phyloP scores from a whole-genome alignment of 2,329 filamentous ascomycete species.

The Ceratocystis ficicola region DNA sequence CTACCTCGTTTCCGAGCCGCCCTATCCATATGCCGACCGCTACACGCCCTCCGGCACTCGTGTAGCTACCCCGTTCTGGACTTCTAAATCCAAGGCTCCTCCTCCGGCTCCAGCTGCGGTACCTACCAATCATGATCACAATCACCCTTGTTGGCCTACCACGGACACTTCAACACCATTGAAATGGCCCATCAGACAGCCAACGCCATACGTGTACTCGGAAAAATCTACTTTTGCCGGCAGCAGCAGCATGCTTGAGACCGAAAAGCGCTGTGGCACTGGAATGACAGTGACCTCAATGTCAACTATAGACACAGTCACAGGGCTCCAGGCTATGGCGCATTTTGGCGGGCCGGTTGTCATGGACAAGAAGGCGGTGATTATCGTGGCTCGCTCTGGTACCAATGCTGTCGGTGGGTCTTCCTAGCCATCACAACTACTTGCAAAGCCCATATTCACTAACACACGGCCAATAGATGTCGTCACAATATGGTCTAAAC shows the following conservation, averaged over 20 bases:
- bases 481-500: slow-evolving; percentile 15
- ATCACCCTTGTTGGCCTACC: not conserved
- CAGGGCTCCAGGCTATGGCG: slow-evolving; percentile 6
- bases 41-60: slow-evolving; percentile 1
- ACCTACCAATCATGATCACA: not conserved
- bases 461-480: slow-evolving; percentile 14
- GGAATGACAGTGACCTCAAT: not conserved
- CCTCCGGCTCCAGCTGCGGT: not conserved
- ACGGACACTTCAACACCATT: not conserved
- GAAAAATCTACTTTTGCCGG: not conserved
- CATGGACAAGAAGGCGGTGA: slow-evolving; percentile 12
- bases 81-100: not conserved
- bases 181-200: not conserved
- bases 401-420: slow-evolving; percentile 20
- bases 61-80: slow-evolving; percentile 6
- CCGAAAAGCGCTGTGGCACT: not conserved
- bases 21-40: slow-evolving; percentile 6
- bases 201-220: not conserved
- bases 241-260: not conserved
- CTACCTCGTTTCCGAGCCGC: not conserved
- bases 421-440: not conserved
- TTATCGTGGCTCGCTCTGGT: slow-evolving; percentile 14
- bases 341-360: slow-evolving; percentile 6
- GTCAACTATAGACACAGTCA: not conserved
- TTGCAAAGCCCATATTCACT: not conserved